These are phyloP conservation scores for Mycena olivaceomarginata DNA, from an alignment of 768 basidiomycete species.

Conservation along the genomic window DNA sequence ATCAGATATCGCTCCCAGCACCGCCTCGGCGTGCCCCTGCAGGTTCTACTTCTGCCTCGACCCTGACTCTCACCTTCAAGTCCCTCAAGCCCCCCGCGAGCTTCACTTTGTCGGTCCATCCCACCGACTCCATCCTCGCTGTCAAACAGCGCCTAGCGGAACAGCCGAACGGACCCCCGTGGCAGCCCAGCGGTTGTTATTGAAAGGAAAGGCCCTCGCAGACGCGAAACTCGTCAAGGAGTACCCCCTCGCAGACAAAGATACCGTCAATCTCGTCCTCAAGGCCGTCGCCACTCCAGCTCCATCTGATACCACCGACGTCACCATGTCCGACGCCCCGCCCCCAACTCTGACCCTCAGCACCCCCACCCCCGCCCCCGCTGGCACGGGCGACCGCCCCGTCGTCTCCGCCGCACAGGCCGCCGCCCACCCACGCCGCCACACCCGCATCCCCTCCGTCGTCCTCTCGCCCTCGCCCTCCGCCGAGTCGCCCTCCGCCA, in stretches of 20 bases:
- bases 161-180: constrained; percentile 82
- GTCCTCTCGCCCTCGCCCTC: constrained; percentile 88
- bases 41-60: not conserved
- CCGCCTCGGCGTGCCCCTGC: constrained; percentile 67
- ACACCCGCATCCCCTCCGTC: constrained; percentile 85
- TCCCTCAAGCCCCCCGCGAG: constrained; percentile 91
- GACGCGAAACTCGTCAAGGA: constrained; percentile 94
- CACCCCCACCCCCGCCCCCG: constrained; percentile 48
- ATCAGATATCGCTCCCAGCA: constrained; percentile 75
- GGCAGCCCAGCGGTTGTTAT: constrained; percentile 88
- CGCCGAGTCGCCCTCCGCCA: constrained; percentile 49
- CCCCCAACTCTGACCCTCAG: constrained; percentile 13
- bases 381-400: constrained; percentile 29
- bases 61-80: constrained; percentile 88
- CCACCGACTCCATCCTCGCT: constrained; percentile 88
- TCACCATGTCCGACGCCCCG: constrained; percentile 46
- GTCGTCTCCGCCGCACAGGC: not conserved
- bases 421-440: constrained; percentile 57
- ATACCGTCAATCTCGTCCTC: constrained; percentile 90
- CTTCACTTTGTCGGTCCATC: constrained; percentile 82
- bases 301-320: constrained; percentile 44
- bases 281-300: constrained; percentile 74
- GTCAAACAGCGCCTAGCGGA: constrained; percentile 88
- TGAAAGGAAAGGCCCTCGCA: constrained; percentile 96
- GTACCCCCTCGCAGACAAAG: constrained; percentile 88